Base-by-base conservation (phyloP, 2,329 filamentous ascomycete species). In the Penicillium brevicompactum region DNA sequence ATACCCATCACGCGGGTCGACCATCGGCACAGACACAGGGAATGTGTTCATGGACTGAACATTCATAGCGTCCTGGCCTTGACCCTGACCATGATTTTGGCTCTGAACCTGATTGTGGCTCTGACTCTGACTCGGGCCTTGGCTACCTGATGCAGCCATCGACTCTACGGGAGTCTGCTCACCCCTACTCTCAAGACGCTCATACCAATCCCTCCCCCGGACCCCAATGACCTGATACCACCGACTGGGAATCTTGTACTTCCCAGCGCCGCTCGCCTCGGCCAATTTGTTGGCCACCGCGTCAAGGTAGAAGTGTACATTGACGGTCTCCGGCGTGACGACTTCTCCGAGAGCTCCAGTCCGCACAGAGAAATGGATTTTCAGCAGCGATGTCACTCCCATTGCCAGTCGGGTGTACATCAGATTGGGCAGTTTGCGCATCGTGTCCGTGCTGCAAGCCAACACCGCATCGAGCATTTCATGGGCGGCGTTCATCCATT, bases 401-500 rank as follows among this genome's bases (percentile, higher is more conserved):
- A 65, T 62, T 2, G 58, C 66, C 38, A 72, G 65, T 13, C 70
- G 68, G 1, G 67, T 71, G 48, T 73, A 74, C 31, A 66, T 66
- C 11, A 73, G 48, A 43, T 71, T 74, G 10, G 71, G 69, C 40
- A 74, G 56, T 52, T 67, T 67, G 31, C 70, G 69, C 62, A 73
- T 61, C 8, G 69, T 66, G 13, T 71, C 68, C 13, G 64, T 67
- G 52, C 69, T 70, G 53, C 70, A 74, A 34, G 55, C 60, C 32
- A 72, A 56, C 21, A 72, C 65, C 2, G 66, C 63, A 47, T 74
- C 65, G 14, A 74, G 63, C 49, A 73, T 49, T 47, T 70, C 65
- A 7, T 73, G 71, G 10, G 70, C 67, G 18, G 70, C 67, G 42
- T 70, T 67, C 69, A 74, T 66, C 71, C 71, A 74, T 61, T 73